Percentiles rank a stretch among this genome's conserved stretches.
These are phyloP conservation scores for Xylariales sp. DNA, from an alignment of 2,329 filamentous ascomycete species.

Conservation along the genomic window DNA sequence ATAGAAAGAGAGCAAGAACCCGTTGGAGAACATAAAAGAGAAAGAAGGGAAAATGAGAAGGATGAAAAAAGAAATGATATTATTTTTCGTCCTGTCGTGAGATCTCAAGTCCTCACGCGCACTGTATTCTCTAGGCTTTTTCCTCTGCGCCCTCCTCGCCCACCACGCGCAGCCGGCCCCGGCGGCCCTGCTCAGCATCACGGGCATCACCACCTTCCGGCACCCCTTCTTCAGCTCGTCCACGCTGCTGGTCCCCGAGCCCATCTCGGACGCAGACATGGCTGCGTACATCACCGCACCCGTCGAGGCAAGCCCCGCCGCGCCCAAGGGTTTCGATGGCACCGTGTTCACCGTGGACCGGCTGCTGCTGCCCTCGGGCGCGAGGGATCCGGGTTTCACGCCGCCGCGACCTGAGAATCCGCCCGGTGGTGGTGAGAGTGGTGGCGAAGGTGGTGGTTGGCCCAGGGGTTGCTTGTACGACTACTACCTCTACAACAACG, in stretches of 20 bases:
- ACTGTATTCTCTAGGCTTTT: constrained; percentile 7
- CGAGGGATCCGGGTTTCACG: constrained; percentile 16
- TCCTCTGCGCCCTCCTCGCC: constrained; percentile 22
- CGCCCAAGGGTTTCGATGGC: constrained; percentile 6
- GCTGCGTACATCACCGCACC: constrained; percentile 16
- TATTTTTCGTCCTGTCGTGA: constrained; percentile 17
- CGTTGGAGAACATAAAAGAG: no score
- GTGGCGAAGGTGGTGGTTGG: not conserved
- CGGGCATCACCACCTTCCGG: constrained; percentile 29
- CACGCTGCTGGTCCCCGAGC: constrained; percentile 19
- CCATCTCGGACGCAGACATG: constrained; percentile 19
- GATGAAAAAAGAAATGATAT: no score
- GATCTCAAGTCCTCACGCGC: not conserved
- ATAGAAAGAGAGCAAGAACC: no score
- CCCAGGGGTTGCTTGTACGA: constrained; percentile 23
- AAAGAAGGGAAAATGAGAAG: no score
- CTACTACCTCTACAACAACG: constrained; percentile 27
- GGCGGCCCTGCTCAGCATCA: constrained; percentile 27
- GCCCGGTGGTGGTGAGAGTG: no score
- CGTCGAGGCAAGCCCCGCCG: constrained; percentile 17
- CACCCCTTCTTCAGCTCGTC: constrained; percentile 32
- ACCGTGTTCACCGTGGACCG: constrained; percentile 20
- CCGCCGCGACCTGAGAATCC: not conserved
- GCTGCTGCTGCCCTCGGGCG: constrained; percentile 20
- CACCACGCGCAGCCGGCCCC: constrained; percentile 24